A percentile compares a stretch with the other conserved stretches of the same genome.
Conservation (phyloP, 495 filamentous ascomycete species). For the Neurospora intermedia region DNA sequence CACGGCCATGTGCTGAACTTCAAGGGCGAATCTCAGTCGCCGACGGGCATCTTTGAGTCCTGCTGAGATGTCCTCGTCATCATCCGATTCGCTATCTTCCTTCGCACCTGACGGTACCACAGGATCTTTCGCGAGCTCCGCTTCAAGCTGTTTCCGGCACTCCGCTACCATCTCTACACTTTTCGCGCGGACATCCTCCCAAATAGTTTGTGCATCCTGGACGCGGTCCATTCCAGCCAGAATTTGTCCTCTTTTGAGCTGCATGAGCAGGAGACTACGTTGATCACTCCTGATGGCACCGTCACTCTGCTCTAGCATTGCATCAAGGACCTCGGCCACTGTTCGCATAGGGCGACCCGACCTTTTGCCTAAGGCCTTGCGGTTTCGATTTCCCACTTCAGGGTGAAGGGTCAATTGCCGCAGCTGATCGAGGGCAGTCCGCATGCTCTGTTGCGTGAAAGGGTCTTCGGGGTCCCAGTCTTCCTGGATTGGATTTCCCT, state of each 20-base stretch:
- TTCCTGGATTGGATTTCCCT: constrained; percentile 48
- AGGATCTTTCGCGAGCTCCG: constrained; percentile 37
- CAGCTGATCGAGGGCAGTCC: constrained; percentile 39
- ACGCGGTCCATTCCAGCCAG: constrained; percentile 48
- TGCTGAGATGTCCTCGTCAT: constrained; percentile 15
- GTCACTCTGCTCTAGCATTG: constrained; percentile 81
- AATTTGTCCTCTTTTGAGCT: constrained; percentile 61
- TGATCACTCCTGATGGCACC: constrained; percentile 52
- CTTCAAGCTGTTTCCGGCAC: constrained; percentile 48
- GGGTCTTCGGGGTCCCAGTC: constrained; percentile 55
- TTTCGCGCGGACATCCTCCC: constrained; percentile 48
- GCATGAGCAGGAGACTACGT: constrained; percentile 47
- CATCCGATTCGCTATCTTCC: constrained; percentile 33
- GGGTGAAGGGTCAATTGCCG: constrained; percentile 85
- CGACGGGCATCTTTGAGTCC: constrained; percentile 43
- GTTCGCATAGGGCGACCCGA: constrained; percentile 57
- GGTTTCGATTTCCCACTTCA: constrained; percentile 56
- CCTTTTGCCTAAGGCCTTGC: constrained; percentile 52
- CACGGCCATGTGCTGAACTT: constrained; percentile 67
- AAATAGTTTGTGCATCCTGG: constrained; percentile 52
- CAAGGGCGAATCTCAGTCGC: constrained; percentile 58
- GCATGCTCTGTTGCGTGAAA: constrained; percentile 51
- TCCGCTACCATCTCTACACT: constrained; percentile 49
- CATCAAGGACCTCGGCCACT: constrained; percentile 70
- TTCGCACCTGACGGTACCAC: constrained; percentile 18